Base-by-base conservation (phyloP, 768 basidiomycete species). In the Mycena olivaceomarginata region DNA sequence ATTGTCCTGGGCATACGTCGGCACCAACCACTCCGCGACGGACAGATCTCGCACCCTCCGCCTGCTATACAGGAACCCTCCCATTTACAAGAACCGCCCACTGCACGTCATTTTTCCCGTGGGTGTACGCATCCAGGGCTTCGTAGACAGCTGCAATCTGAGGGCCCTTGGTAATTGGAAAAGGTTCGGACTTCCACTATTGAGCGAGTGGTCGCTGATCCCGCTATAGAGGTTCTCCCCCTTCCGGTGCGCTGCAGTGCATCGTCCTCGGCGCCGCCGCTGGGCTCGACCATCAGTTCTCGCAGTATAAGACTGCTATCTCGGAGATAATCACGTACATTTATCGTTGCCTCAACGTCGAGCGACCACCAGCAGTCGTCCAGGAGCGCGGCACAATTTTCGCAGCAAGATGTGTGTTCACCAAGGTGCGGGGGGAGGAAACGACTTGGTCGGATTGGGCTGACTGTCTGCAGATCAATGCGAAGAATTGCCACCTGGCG, bases 101-200 rank as follows among this genome's bases (percentile, higher is more conserved):
- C 1, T 1, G 1, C 31, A 20, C 13, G 11, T 57, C 1, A 2
- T 68, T 0, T 56, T 8, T 12, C 53, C 37, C 10, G 67, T 68
- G 10, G 67, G 67, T 22, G n/a, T 68, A 2, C 51, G 67, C 37
- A 53, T 68, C 16, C 67, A 68, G 22, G 67, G 51, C 1, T 56
- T 68, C 31, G 15, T 68, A 2, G 39, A 57, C 31, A 1, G 39
- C 4, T 57, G 31, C 6, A 68, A 53, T 41, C 53, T 68, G 5
- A 25, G 10, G n/a, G 16, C 67, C 2, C 20, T 68, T 0, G 67
- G 67, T 1, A 37, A n/a, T 4, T 68, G 53, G 48, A 6, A 2
- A 1, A 41, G n/a, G 67, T 68, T 2, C 4, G 48, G 16, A 48
- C 48, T 48, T 48, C 48, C 4, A 48, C 16, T 11, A 48, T 15